phyloP scores from a whole-genome alignment of 805 yeast species.

The Candida orba region DNA sequence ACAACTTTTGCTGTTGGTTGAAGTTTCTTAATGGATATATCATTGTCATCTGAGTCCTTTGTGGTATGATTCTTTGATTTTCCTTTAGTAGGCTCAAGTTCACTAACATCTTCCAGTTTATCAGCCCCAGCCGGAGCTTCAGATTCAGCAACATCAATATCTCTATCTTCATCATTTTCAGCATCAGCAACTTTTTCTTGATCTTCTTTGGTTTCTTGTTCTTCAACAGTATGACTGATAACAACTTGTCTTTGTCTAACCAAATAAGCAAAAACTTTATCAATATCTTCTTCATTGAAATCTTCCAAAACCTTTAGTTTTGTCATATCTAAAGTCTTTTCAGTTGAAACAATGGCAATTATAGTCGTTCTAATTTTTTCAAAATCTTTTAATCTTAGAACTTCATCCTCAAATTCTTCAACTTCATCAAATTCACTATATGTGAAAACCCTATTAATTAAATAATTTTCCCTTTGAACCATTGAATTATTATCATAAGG shows the following conservation, averaged over 20 bases:
- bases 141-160: too few species aligned
- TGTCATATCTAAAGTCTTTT: constrained; percentile 20
- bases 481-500: constrained; percentile 56
- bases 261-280: constrained; percentile 35
- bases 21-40: neutral
- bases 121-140: too few species aligned
- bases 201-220: too few species aligned
- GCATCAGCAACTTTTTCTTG: too few species aligned
- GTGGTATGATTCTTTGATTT: too few species aligned
- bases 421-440: constrained; percentile 9
- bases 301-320: constrained; percentile 27
- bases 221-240: constrained; percentile 12
- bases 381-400: constrained; percentile 4
- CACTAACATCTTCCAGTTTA: too few species aligned
- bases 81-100: too few species aligned
- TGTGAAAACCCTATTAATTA: constrained; percentile 40
- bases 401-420: neutral
- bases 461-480: constrained; percentile 58
- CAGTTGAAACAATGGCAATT: constrained; percentile 28
- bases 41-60: too few species aligned
- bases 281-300: constrained; percentile 44
- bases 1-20: constrained; percentile 1
- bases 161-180: neutral
- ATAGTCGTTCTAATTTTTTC: constrained; percentile 27
- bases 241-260: constrained; percentile 48